Evolutionary conservation across 306 rosid species (phyloP), one percentile per base, ranked within the genome.

Genomic region (Luffa aegyptiaca): DNA sequence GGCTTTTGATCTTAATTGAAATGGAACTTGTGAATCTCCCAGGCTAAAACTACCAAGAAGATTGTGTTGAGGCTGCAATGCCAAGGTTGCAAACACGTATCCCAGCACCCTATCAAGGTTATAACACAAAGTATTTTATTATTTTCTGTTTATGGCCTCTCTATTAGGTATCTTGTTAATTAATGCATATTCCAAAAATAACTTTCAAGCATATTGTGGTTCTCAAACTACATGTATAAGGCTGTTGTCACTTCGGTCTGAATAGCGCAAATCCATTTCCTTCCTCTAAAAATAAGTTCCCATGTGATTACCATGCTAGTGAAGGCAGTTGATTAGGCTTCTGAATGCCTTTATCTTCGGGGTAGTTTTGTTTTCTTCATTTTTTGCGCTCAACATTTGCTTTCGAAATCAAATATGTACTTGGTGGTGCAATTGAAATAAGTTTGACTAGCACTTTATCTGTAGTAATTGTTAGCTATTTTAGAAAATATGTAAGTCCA

Each of bases 1-100:
- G 16, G 9, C 6, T 2, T 37, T 8, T 10, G 35, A 42, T 69
- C 6, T 42, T 26, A 69, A 69, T 46, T 42, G 36, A 42, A 42
- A 3, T 41, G 36, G n/a, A 68, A 68, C 26, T 41, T 0, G 0
- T 18, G 5, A 33, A 48, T 49, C 10, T 69, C 13, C 51, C 55
- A 86, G 87, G 89, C 89, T 3, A 86, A 86, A 36, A 86, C 87
- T 4, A 86, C 87, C 18, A 84, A 86, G 89, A 86, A 86, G 86
- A 86, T 86, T 79, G 87, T 84, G 53, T 56, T 86, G 84, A 86
- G 87, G 87, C 76, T 86, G 39, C 89, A 86, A 77, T 86, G 87
- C 82, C 86, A 86, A 66, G 79, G 86, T 12, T 86, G 89, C 87
- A 86, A 84, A 41, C 89, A 84, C 63, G 83, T 86, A 6, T 86